A percentile compares a stretch with the other conserved stretches of the same genome.
Conservation (phyloP, 2,329 filamentous ascomycete genomes). For the Orbilia quercus region DNA sequence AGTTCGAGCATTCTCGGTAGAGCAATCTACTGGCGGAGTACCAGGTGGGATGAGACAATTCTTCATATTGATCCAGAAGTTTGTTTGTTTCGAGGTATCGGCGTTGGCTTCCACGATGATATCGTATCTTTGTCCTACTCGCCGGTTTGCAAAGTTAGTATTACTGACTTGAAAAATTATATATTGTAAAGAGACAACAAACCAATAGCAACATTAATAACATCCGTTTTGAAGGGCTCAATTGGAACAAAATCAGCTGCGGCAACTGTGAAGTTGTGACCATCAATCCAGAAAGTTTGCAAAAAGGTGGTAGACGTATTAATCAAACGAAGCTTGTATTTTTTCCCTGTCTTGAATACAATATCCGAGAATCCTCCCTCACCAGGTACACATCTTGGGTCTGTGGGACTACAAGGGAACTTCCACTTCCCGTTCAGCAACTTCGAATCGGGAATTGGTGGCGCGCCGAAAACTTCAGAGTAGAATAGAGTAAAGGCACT, state of each 20-base stretch:
- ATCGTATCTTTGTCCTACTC: constrained; percentile 64
- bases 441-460: constrained; percentile 30
- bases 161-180: not conserved
- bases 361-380: constrained; percentile 53
- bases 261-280: constrained; percentile 73
- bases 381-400: constrained; percentile 58
- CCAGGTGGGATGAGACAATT: constrained; percentile 37
- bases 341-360: constrained; percentile 54
- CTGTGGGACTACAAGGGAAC: constrained; percentile 57
- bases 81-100: constrained; percentile 60
- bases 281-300: constrained; percentile 67
- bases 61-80: constrained; percentile 66
- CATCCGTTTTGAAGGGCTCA: constrained; percentile 72
- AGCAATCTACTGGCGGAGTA: constrained; percentile 9
- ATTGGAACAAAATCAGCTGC: constrained; percentile 74
- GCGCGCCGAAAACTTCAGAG: constrained; percentile 59
- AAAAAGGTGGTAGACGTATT: constrained; percentile 63
- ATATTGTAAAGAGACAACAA: constrained; percentile 64
- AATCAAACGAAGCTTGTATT: constrained; percentile 63
- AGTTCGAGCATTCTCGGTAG: constrained; percentile 29
- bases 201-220: constrained; percentile 71
- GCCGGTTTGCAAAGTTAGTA: not conserved
- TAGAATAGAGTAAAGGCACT: constrained; percentile 61
- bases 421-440: constrained; percentile 49
- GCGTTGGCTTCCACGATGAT: constrained; percentile 65